These are phyloP conservation scores for Atkinsonella texensis DNA, from an alignment of 2,329 filamentous ascomycete species.

Conservation along the genomic window DNA sequence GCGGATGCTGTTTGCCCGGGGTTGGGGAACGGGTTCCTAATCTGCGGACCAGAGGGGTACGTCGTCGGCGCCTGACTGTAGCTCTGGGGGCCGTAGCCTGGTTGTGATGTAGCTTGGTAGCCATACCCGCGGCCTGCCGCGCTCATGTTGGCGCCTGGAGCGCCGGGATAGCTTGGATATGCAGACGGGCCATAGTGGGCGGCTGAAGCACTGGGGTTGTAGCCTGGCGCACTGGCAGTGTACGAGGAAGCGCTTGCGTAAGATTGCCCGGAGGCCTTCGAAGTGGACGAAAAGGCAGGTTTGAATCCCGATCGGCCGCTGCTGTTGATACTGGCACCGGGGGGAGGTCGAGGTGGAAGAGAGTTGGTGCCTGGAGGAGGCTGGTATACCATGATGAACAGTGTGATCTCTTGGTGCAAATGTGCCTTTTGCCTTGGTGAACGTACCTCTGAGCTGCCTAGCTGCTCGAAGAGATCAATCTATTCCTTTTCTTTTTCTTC, in stretches of 20 bases:
- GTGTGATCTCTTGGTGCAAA: slow-evolving; percentile 12
- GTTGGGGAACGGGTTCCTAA: slow-evolving; percentile 69
- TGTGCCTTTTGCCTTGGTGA: slow-evolving; percentile 4
- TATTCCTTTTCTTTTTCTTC: background rate
- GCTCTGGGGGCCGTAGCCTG: slow-evolving; percentile 16
- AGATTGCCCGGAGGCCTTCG: slow-evolving; percentile 24
- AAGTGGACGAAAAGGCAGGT: slow-evolving; percentile 36
- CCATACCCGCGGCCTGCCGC: slow-evolving; percentile 3
- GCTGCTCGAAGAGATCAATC: slow-evolving; percentile 21
- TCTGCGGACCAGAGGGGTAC: slow-evolving; percentile 44
- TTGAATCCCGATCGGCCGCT: slow-evolving; percentile 30
- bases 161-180: slow-evolving; percentile 20
- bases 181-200: slow-evolving; percentile 8
- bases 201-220: background rate
- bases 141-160: slow-evolving; percentile 17
- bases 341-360: slow-evolving; percentile 68
- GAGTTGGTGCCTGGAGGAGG: slow-evolving; percentile 60
- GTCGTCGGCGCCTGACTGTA: slow-evolving; percentile 24
- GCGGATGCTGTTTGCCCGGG: slow-evolving; percentile 33
- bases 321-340: slow-evolving; percentile 25
- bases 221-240: slow-evolving; percentile 16
- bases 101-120: slow-evolving; percentile 18
- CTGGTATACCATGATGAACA: slow-evolving; percentile 76
- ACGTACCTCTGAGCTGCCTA: slow-evolving; percentile 41
- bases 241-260: slow-evolving; percentile 20